Conservation (phyloP, 2,329 filamentous ascomycete genomes). For the Sclerotinia nivalis region DNA sequence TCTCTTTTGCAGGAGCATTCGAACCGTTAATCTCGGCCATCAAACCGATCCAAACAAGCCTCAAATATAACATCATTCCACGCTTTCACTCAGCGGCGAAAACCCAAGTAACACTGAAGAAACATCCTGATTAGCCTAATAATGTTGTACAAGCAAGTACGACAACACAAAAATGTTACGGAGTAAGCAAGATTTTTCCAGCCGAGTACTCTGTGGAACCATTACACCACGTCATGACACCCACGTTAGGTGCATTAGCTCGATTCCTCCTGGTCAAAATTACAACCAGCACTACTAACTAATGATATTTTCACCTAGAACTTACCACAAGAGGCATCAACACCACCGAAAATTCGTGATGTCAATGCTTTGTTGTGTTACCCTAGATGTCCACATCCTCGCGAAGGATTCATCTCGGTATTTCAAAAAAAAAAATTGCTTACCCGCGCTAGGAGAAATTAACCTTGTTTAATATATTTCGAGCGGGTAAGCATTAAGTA, state of each 20-base stretch:
- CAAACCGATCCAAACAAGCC: not conserved
- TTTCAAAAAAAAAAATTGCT: not conserved
- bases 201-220: not conserved
- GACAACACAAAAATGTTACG: not conserved
- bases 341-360: not conserved
- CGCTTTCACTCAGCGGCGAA: not conserved
- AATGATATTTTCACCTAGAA: not conserved
- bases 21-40: not conserved
- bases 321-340: conserved; percentile 5
- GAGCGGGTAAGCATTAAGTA: not conserved
- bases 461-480: not conserved
- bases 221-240: not conserved
- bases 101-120: not conserved
- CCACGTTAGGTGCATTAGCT: conserved; percentile 9
- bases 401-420: not conserved
- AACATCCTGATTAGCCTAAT: conserved; percentile 3
- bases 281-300: not conserved
- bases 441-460: too few relatives aligned
- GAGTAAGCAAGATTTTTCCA: conserved; percentile 4
- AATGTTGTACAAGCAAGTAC: not conserved
- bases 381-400: conserved; percentile 11
- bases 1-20: not conserved
- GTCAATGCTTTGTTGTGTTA: conserved; percentile 10
- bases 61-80: not conserved
- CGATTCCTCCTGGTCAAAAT: not conserved